phyloP scores from a whole-genome alignment of 805 yeast species.

The Pichia sporocuriosa region DNA sequence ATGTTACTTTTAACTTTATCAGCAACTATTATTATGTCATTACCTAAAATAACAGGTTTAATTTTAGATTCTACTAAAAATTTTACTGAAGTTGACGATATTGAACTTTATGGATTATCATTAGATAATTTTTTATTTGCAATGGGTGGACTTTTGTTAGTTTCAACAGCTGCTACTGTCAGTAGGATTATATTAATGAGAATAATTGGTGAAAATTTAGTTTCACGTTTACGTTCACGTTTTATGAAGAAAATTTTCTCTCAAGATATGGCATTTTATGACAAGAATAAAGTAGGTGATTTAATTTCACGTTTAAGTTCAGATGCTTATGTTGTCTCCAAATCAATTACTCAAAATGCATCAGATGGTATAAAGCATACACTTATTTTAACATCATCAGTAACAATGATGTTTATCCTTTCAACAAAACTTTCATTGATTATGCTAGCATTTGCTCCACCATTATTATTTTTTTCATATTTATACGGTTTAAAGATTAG shows the following conservation, averaged over 20 bases:
- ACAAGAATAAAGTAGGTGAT: constrained; percentile 88
- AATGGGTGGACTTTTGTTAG: constrained; percentile 53
- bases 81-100: constrained; percentile 20
- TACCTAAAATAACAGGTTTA: constrained; percentile 51
- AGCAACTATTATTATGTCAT: constrained; percentile 43
- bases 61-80: constrained; percentile 44
- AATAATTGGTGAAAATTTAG: constrained; percentile 79
- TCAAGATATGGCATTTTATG: constrained; percentile 88
- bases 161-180: constrained; percentile 76
- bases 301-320: constrained; percentile 79
- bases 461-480: constrained; percentile 72
- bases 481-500: constrained; percentile 79
- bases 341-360: constrained; percentile 79
- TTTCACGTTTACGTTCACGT: constrained; percentile 73
- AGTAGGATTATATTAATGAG: constrained; percentile 72
- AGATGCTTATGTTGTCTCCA: constrained; percentile 85
- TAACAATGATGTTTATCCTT: constrained; percentile 85
- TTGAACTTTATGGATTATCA: constrained; percentile 49
- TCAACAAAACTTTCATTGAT: constrained; percentile 73
- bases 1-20: constrained; percentile 39
- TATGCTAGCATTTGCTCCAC: constrained; percentile 77
- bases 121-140: constrained; percentile 54
- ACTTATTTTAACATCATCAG: constrained; percentile 74
- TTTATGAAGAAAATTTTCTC: constrained; percentile 70
- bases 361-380: constrained; percentile 86